phyloP scores from a whole-genome alignment of 352 stramenopile genomes.

The Pythium phragmiticola region DNA sequence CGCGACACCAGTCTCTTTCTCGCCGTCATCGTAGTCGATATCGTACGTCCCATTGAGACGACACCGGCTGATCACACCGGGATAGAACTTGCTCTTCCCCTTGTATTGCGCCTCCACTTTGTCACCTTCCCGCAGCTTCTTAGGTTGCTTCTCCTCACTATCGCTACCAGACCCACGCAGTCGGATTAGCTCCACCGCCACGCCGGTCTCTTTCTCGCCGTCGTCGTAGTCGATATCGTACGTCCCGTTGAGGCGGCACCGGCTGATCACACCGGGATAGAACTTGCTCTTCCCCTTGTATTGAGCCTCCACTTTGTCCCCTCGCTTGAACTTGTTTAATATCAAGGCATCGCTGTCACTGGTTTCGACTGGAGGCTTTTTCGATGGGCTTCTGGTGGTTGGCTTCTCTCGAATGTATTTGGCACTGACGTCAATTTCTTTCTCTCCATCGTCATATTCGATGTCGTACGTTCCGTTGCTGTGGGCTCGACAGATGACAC shows the following conservation, averaged over 20 bases:
- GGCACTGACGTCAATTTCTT: conserved; percentile 11
- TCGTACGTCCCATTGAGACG: conserved; percentile 67
- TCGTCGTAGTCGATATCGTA: conserved; percentile 77
- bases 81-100: conserved; percentile 42
- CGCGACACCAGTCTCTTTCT: conserved; percentile 47
- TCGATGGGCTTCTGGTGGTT: conserved; percentile 8
- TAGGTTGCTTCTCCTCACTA: too few species aligned
- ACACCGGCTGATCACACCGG: conserved; percentile 46
- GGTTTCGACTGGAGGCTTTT: conserved; percentile 13
- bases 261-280: conserved; percentile 53
- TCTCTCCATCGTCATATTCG: conserved; percentile 62
- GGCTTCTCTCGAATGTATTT: conserved; percentile 26
- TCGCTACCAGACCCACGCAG: not conserved
- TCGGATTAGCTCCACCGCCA: conserved; percentile 25
- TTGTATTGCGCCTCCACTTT: conserved; percentile 31
- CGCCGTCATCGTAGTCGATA: conserved; percentile 70
- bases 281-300: conserved; percentile 49
- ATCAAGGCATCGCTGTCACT: conserved; percentile 17
- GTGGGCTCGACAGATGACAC: conserved; percentile 36
- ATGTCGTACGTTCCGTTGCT: conserved; percentile 49
- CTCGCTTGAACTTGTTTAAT: conserved; percentile 34
- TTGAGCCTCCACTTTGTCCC: conserved; percentile 36
- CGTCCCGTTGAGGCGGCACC: conserved; percentile 51
- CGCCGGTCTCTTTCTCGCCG: conserved; percentile 56
- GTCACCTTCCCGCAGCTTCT: too few species aligned